These are phyloP conservation scores for Prunus mira DNA, from an alignment of 306 rosid species.

Conservation along the genomic window DNA sequence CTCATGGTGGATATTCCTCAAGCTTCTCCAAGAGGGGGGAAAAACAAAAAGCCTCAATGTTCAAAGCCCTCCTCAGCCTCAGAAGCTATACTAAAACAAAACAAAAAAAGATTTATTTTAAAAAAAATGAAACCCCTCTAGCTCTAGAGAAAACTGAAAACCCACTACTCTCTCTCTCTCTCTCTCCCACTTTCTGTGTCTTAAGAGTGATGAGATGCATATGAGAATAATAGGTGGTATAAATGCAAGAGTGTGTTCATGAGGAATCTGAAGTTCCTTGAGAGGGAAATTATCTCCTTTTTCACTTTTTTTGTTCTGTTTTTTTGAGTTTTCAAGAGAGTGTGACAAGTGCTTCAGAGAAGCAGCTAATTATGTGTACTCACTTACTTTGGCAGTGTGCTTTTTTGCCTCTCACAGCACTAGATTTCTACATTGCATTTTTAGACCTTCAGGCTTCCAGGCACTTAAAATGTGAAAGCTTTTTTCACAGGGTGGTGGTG, in stretches of 20 bases:
- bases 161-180: not conserved
- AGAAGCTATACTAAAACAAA: no score
- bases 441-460: slow-evolving; percentile 18
- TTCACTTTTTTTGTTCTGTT: slow-evolving; percentile 23
- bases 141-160: not conserved
- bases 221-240: slow-evolving; percentile 15
- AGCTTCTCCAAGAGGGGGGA: not conserved
- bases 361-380: slow-evolving; percentile 30
- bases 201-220: not conserved
- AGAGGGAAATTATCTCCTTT: slow-evolving; percentile 37
- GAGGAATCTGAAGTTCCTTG: slow-evolving; percentile 73
- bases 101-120: no score
- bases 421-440: slow-evolving; percentile 10
- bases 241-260: slow-evolving; percentile 9
- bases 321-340: slow-evolving; percentile 21
- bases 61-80: not conserved
- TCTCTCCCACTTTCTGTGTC: not conserved
- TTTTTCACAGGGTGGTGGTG: slow-evolving; percentile 24
- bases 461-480: slow-evolving; percentile 10
- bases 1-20: slow-evolving; percentile 22
- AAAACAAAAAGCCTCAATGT: not conserved
- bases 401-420: not conserved
- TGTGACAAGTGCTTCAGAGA: slow-evolving; percentile 42
- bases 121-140: not conserved
- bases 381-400: slow-evolving; percentile 33